Evolutionary conservation across 305 asterid species (phyloP), one percentile per base, ranked within the genome.

Genomic region (Nicotiana rustica): DNA sequence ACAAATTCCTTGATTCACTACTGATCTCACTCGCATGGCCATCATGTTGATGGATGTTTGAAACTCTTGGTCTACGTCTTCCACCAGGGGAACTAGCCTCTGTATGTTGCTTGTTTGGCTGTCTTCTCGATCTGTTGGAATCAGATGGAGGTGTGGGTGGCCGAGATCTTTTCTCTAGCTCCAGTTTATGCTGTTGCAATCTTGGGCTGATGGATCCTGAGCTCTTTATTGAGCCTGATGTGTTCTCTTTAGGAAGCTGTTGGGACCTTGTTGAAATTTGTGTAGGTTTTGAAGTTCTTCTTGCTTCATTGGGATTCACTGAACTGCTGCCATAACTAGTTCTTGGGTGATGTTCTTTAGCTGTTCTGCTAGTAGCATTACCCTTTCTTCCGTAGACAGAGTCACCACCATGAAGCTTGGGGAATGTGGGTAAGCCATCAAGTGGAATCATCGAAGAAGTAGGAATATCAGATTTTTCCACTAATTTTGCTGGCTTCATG

Each of bases 401-500:
- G 75, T 83, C 89, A 67, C 84, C 82, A 79, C 82, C 86, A 21
- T 82, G 94, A 79, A 80, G 77, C 78, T 82, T 85, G 13, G 91
- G 88, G 81, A 83, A 85, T 66, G 88, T 80, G 47, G 94, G 86
- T 56, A 87, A 85, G 78, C 89, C 87, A 81, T 90, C 89, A 36
- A 86, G 89, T 66, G 95, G 83, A 85, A 90, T 81, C 77, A 86
- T 86, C 13, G 97, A 91, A 90, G 93, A 89, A 88, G 92, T 78
- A 36, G 94, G 88, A 77, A 88, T 77, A 82, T 92, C 89, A 60
- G 97, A 92, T 86, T 88, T 91, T 85, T 88, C 90, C 31, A 89
- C 85, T 47, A 91, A 92, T 86, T 91, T 92, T 79, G 95, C 97
- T 31, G 98, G 94, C 83, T 96, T 96, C 98, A 93, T 93, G 84